Evolutionary conservation across 345 rosid genomes (phyloP), one percentile per base, ranked within the genome.

Genomic region (Chamaenerion angustifolium): DNA sequence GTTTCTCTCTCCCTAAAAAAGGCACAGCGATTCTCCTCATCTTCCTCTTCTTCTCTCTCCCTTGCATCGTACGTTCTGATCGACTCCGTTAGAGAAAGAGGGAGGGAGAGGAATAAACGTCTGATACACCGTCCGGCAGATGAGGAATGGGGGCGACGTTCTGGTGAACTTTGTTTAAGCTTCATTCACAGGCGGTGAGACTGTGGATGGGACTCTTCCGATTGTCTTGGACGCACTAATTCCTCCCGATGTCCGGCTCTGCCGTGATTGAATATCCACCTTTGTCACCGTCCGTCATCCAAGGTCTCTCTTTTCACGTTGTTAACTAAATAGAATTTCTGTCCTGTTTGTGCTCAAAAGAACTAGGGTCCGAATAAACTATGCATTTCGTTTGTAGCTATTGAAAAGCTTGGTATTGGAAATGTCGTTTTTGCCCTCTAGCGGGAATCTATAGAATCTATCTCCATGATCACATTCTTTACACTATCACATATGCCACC

Each of bases 201-300:
- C 43, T 31, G 18, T 27, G 16, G 54, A 42, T 14, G 16, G 10
- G 23, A 19, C 11, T 40, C 54, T 42, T n/a, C 52, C 66, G 52
- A 88, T 88, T 92, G 81, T 79, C 50, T 78, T 79, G 61, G 83
- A 76, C 59, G 74, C 81, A 56, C 82, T 83, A 73, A 78, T 76
- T 70, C 79, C 37, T 31, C 37, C 8, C 86, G 54, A 83, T 81
- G 82, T 65, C 78, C 56, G 76, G 78, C 16, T 64, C 66, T 48
- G 55, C 68, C 63, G 60, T 65, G 56, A 57, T 70, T 13, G 77
- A 76, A 42, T 76, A 55, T 14, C 68, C 85, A 56, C 72, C 90
- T 64, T 76, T 77, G 48, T 81, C 82, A 11, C 79, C 82, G 66
- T 63, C 85, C 54, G 16, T 35, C 54, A 8, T 19, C 42, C 42